Evolutionary conservation across 768 basidiomycete species (phyloP).

Genomic region (Cystobasidium onofrii): DNA sequence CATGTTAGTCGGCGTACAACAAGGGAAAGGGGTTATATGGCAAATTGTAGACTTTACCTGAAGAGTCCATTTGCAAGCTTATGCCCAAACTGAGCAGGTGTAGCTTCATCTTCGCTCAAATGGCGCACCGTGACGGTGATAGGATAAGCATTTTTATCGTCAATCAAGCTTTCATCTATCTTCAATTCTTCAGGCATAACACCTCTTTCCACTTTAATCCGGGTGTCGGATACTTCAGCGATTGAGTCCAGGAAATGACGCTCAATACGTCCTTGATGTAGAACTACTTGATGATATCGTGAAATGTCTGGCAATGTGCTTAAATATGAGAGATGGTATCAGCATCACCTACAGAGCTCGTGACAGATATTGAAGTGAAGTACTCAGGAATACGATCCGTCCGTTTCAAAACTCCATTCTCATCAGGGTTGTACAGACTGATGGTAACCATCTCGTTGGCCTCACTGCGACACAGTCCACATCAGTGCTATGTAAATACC

Average conservation of each 20-base stretch:
- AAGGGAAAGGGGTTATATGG: no score
- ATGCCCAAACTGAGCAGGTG: constrained; percentile 34
- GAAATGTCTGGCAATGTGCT: constrained; percentile 8
- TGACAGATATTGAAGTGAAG: not conserved
- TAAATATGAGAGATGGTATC: not conserved
- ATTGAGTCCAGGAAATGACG: constrained; percentile 33
- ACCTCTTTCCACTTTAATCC: constrained; percentile 41
- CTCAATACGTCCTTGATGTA: constrained; percentile 36
- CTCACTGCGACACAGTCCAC: not conserved
- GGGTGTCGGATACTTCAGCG: constrained; percentile 35
- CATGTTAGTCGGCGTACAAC: not conserved
- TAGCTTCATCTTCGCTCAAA: constrained; percentile 39
- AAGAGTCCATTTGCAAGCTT: constrained; percentile 38
- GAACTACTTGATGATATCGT: constrained; percentile 31
- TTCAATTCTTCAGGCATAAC: constrained; percentile 41
- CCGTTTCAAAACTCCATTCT: constrained; percentile 20
- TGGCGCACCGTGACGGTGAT: constrained; percentile 40
- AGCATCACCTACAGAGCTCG: no score
- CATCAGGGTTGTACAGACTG: constrained; percentile 25
- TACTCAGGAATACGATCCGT: constrained; percentile 27
- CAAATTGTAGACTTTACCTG: constrained; percentile 24
- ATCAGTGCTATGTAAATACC: not conserved
- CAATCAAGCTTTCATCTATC: constrained; percentile 40
- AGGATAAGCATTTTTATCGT: constrained; percentile 40
- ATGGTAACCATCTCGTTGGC: constrained; percentile 8